phyloP scores from a whole-genome alignment of 768 basidiomycete genomes.

The Boletus vinaceobasis region DNA sequence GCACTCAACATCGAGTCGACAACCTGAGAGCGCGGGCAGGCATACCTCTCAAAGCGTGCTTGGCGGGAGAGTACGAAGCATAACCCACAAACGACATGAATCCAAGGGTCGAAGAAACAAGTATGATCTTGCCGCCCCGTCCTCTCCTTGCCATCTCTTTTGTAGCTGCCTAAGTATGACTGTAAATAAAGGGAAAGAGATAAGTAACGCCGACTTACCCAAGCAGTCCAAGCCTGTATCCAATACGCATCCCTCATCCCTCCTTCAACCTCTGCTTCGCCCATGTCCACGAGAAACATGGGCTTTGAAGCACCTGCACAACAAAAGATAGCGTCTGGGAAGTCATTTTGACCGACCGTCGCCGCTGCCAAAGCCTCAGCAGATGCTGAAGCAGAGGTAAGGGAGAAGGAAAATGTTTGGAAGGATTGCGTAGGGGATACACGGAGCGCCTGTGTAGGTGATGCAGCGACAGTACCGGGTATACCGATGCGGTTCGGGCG shows the following conservation, averaged over 20 bases:
- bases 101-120: slow-evolving; percentile 72
- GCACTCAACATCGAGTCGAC: not conserved
- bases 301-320: slow-evolving; percentile 77
- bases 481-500: not conserved
- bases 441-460: slow-evolving; percentile 43
- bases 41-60: slow-evolving; percentile 81
- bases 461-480: not conserved
- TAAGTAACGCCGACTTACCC: slow-evolving; percentile 22
- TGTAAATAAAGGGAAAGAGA: not conserved
- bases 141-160: slow-evolving; percentile 60
- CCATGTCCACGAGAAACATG: slow-evolving; percentile 70
- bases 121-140: slow-evolving; percentile 64
- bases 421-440: slow-evolving; percentile 58
- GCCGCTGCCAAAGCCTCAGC: slow-evolving; percentile 61
- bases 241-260: slow-evolving; percentile 34
- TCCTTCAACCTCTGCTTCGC: slow-evolving; percentile 51
- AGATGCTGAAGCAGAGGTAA: slow-evolving; percentile 52
- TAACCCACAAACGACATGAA: slow-evolving; percentile 78
- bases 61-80: slow-evolving; percentile 76
- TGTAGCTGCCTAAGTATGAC: slow-evolving; percentile 51
- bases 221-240: slow-evolving; percentile 50
- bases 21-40: not conserved
- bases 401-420: slow-evolving; percentile 60
- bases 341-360: slow-evolving; percentile 49
- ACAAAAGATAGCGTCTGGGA: slow-evolving; percentile 74